Evolutionary conservation across 495 filamentous ascomycete genomes (phyloP).

Genomic region (Neurospora tetraspora): DNA sequence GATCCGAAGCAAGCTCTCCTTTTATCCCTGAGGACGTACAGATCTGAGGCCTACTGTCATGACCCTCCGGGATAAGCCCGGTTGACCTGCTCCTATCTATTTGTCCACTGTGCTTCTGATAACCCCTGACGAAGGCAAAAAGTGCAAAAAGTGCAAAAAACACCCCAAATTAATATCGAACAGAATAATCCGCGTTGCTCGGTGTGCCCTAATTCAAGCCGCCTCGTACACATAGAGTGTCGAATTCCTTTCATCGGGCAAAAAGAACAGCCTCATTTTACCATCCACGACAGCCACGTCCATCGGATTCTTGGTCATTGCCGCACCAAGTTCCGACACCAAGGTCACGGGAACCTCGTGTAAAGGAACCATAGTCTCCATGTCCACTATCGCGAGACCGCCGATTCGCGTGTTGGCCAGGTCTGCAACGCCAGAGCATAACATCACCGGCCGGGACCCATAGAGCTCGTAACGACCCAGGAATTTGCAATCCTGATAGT

Average conservation of each 20-base stretch:
- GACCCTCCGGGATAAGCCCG: too few species aligned
- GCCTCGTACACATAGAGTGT: slow-evolving; percentile 31
- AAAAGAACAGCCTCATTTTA: slow-evolving; percentile 24
- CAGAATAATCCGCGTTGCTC: not conserved
- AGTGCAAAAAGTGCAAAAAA: not conserved
- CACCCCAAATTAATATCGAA: not conserved
- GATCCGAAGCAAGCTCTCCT: too few species aligned
- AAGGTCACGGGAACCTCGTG: slow-evolving; percentile 27
- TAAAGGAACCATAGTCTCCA: slow-evolving; percentile 22
- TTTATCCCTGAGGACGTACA: too few species aligned
- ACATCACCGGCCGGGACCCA: slow-evolving; percentile 19
- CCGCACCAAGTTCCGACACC: slow-evolving; percentile 17
- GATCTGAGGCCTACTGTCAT: too few species aligned
- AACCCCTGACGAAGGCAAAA: not conserved
- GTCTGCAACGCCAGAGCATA: slow-evolving; percentile 26
- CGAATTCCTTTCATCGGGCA: slow-evolving; percentile 27
- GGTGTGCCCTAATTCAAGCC: not conserved
- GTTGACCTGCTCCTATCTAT: too few species aligned
- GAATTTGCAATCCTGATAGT: slow-evolving; percentile 34
- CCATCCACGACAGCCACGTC: slow-evolving; percentile 26
- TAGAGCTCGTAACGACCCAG: slow-evolving; percentile 18
- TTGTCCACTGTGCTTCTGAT: too few species aligned
- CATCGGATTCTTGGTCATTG: slow-evolving; percentile 28
- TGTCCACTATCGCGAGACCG: slow-evolving; percentile 28
- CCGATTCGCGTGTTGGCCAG: slow-evolving; percentile 19